Evolutionary conservation across 2,329 filamentous ascomycete genomes (phyloP).

Genomic region (Exophiala sp.): DNA sequence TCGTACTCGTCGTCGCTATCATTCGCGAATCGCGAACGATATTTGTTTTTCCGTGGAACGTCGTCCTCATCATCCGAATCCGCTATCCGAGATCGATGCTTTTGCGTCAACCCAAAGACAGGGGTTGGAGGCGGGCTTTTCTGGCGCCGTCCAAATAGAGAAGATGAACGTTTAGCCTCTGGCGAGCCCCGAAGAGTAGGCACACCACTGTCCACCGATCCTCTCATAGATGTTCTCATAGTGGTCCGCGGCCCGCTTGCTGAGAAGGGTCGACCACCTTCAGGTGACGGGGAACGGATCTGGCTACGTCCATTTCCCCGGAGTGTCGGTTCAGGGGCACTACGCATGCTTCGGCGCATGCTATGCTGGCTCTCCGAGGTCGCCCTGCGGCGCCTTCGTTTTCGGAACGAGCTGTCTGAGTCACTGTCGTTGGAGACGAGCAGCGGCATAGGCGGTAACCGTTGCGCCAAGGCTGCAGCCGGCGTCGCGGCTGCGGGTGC

Average conservation of each 20-base stretch:
- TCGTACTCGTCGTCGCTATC: constrained; percentile 67
- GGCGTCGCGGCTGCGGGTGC: constrained; percentile 8
- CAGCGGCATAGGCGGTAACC: constrained; percentile 7
- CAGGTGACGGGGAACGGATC: neutral
- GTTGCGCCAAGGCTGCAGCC: constrained; percentile 3
- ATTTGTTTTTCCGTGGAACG: constrained; percentile 34
- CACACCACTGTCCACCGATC: constrained; percentile 41
- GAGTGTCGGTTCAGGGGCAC: constrained; percentile 36
- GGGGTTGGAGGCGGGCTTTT: constrained; percentile 34
- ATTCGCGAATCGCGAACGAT: constrained; percentile 60
- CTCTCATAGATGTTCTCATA: constrained; percentile 45
- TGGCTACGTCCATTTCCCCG: constrained; percentile 46
- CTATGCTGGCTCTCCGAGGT: constrained; percentile 46
- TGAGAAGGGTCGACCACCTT: constrained; percentile 62
- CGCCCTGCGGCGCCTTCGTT: constrained; percentile 45
- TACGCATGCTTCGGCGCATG: constrained; percentile 71
- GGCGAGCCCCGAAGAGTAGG: constrained; percentile 25
- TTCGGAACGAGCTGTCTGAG: constrained; percentile 69
- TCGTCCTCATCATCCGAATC: constrained; percentile 60
- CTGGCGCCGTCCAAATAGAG: constrained; percentile 35
- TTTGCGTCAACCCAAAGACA: constrained; percentile 13
- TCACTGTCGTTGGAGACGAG: constrained; percentile 56
- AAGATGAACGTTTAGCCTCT: constrained; percentile 36
- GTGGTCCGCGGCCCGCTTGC: constrained; percentile 38
- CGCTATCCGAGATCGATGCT: constrained; percentile 46